Evolutionary conservation across 441 rosid genomes (phyloP), one percentile per base, ranked within the genome.

Genomic region (Kokia cookei): DNA sequence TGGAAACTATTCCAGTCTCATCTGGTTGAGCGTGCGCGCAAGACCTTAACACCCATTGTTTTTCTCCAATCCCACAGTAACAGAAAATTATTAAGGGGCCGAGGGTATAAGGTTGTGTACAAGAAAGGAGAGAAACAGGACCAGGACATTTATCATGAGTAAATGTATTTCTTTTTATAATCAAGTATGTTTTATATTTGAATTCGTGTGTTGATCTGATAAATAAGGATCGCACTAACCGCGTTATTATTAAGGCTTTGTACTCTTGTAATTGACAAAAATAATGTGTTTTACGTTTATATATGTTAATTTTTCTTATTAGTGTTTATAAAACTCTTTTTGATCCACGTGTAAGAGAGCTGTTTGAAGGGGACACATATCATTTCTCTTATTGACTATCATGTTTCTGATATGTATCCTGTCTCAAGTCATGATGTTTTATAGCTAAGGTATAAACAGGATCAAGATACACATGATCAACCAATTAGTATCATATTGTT

Each of bases 1-100:
- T 58, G 29, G 72, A 74, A 79, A 73, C 50, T 71, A 67, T 66
- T 79, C 76, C 79, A 24, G 77, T 55, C 66, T 50, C 54, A 48
- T 48, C 54, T 77, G 67, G 74, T 47, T 64, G 64, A 35, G 35
- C 64, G 64, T 29, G 48, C 59, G 48, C 59, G 27, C 2, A 64
- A 75, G 68, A 53, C 74, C 66, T 60, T 37, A 59, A 13, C 24
- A 72, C 77, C 54, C 17, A 32, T 13, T 5, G 15, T 15, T 4
- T 48, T 48, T 48, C 17, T 48, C 54, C 7, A 32, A 1, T 14
- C 5, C 32, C 15, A 76, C 37, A 57, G 76, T 47, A 50, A 24
- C 11, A 11, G 11, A 40, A n/a, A 77, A 65, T 77, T 67, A 77
- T 77, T 59, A 72, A 47, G 51, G 50, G 7, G 43, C 37, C 37